phyloP scores from a whole-genome alignment of 148 eudicot species.

The Rheum nobile region DNA sequence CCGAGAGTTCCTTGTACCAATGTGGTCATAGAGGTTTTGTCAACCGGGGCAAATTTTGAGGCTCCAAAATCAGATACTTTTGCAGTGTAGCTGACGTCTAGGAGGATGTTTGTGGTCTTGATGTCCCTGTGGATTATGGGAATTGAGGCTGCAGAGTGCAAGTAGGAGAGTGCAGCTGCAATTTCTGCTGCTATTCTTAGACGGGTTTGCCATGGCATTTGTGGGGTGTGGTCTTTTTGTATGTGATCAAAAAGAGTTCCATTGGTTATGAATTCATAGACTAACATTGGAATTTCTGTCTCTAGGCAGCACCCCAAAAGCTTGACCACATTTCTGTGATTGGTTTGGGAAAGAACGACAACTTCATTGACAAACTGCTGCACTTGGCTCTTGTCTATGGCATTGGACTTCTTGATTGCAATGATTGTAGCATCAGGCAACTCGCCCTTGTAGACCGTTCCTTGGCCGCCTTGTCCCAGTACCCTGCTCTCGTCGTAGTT shows the following conservation, averaged over 20 bases:
- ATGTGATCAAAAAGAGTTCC: conserved; percentile 8
- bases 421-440: background rate
- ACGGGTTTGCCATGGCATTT: background rate
- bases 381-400: conserved; percentile 8
- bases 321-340: conserved; percentile 6
- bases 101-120: conserved; percentile 10
- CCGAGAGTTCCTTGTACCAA: conserved; percentile 13
- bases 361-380: conserved; percentile 8
- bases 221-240: background rate
- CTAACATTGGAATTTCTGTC: conserved; percentile 4
- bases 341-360: background rate
- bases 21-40: conserved; percentile 6
- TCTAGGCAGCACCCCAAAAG: conserved; percentile 9
- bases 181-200: conserved; percentile 3
- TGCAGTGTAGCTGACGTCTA: conserved; percentile 2
- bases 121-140: conserved; percentile 13
- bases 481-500: background rate
- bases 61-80: conserved; percentile 12
- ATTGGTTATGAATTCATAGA: conserved; percentile 5
- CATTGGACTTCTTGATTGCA: conserved; percentile 4
- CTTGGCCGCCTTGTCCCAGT: conserved; percentile 6
- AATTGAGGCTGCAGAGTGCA: conserved; percentile 6
- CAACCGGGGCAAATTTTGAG: background rate
- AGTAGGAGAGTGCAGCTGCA: conserved; percentile 7
- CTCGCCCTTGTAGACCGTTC: conserved; percentile 3